Base-by-base conservation (phyloP, 768 basidiomycete genomes). In the Clathrus columnatus region DNA sequence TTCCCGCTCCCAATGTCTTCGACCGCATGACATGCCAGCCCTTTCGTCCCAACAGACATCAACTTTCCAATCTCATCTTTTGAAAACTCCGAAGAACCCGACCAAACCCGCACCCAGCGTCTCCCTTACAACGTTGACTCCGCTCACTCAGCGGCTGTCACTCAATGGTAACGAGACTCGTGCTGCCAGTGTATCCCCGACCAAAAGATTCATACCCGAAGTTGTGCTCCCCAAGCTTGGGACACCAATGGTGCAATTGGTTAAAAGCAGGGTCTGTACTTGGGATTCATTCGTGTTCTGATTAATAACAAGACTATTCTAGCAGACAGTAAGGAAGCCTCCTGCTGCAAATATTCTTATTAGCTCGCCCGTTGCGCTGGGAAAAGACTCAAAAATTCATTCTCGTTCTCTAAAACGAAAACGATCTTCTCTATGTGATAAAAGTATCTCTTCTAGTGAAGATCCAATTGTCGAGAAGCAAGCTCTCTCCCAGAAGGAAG, bases 1-100 rank as follows among this genome's bases (percentile, higher is more conserved):
- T 64, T 16, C 70, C 56, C 62, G 68, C 41, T 49, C 65, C 20
- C 58, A 36, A 11, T 11, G n/a, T 36, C 36, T 11, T 36, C n/a
- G n/a, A n/a, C n/a, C n/a, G n/a, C n/a, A n/a, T n/a, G n/a, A n/a
- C n/a, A n/a, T n/a, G n/a, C n/a, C n/a, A n/a, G n/a, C 36, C 7
- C 36, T 36, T n/a, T n/a, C 36, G 36, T 36, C 36, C 36, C 36
- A n/a, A 14, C 36, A n/a, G 36, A 36, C 36, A n/a, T 36, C 36
- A n/a, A 36, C 36, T 4, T 36, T n/a, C n/a, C 7, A 36, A 8
- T 36, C 36, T n/a, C 36, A 36, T 5, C n/a, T n/a, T 36, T 8
- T 36, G 14, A 36, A 36, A 11, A 11, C 36, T n/a, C 10, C 49
- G 17, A 17, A 26, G 7, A 21, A 11, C 51, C n/a, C 17, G 2